phyloP scores from a whole-genome alignment of 73 alveolate species.

The Tetrahymena thermophila region DNA sequence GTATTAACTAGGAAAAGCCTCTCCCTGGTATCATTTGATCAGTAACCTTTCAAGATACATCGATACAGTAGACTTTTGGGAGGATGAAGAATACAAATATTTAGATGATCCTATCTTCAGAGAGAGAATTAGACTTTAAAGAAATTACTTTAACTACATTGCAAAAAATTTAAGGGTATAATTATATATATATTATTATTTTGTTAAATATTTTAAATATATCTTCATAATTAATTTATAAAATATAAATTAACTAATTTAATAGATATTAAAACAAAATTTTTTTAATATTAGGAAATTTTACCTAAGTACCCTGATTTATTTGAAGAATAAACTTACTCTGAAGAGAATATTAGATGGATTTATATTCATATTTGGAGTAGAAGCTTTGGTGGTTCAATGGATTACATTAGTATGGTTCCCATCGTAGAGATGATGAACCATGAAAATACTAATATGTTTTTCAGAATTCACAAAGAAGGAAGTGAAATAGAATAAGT shows the following conservation, averaged over 20 bases:
- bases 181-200: not conserved
- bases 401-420: slow-evolving; percentile 34
- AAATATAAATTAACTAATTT: not conserved
- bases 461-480: not conserved
- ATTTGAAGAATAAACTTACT: not conserved
- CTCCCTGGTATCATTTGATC: slow-evolving; percentile 23
- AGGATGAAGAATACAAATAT: slow-evolving; percentile 13
- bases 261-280: not conserved
- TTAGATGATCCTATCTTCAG: slow-evolving; percentile 9
- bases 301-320: slow-evolving; percentile 7
- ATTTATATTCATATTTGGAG: slow-evolving; percentile 23
- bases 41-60: slow-evolving; percentile 21
- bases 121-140: slow-evolving; percentile 4
- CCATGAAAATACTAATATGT: slow-evolving; percentile 31
- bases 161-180: not conserved
- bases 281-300: not conserved
- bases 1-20: slow-evolving; percentile 20
- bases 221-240: not conserved
- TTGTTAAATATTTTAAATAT: not conserved
- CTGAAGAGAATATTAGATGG: slow-evolving; percentile 32
- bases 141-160: not conserved
- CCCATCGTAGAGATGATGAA: slow-evolving; percentile 34
- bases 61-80: slow-evolving; percentile 38
- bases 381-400: slow-evolving; percentile 23
- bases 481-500: not conserved